Percentiles rank a stretch among this genome's conserved stretches.
phyloP scores from a whole-genome alignment of 306 rosid species.

The Gastrolobium villosum region DNA sequence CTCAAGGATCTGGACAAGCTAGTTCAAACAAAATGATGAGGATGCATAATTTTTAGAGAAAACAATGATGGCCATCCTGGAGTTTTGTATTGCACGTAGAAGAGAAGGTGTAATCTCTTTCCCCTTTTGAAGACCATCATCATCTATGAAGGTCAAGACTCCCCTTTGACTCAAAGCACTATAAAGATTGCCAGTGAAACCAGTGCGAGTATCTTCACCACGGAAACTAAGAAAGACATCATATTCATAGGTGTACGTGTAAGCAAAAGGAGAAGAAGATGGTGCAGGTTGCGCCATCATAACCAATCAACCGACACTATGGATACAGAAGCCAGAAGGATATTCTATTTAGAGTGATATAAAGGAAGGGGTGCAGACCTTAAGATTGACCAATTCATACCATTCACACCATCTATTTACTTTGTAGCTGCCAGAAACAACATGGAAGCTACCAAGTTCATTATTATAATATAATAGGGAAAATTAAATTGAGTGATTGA shows the following conservation, averaged over 20 bases:
- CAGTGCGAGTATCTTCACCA: conserved; percentile 17
- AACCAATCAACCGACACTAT: too few species aligned
- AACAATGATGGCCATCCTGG: conserved; percentile 27
- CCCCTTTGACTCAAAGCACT: conserved; percentile 29
- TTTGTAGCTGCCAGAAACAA: too few species aligned
- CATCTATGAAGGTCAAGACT: conserved; percentile 30
- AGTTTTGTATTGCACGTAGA: background rate
- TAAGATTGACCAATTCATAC: too few species aligned
- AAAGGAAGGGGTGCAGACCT: too few species aligned
- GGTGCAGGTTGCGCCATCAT: background rate
- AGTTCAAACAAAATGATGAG: conserved; percentile 17
- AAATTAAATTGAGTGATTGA: too few species aligned
- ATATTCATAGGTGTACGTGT: background rate
- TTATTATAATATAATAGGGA: too few species aligned
- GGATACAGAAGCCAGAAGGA: background rate
- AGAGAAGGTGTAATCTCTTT: conserved; percentile 25
- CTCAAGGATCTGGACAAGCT: conserved; percentile 26
- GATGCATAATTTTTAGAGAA: conserved; percentile 36
- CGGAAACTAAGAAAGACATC: conserved; percentile 26
- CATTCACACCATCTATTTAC: too few species aligned
- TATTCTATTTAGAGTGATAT: too few species aligned
- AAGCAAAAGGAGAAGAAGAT: background rate
- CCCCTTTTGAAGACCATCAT: background rate
- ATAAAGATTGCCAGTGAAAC: conserved; percentile 19
- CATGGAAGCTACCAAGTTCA: too few species aligned